phyloP scores from a whole-genome alignment of 2,329 filamentous ascomycete species.

The Diaporthe citri region DNA sequence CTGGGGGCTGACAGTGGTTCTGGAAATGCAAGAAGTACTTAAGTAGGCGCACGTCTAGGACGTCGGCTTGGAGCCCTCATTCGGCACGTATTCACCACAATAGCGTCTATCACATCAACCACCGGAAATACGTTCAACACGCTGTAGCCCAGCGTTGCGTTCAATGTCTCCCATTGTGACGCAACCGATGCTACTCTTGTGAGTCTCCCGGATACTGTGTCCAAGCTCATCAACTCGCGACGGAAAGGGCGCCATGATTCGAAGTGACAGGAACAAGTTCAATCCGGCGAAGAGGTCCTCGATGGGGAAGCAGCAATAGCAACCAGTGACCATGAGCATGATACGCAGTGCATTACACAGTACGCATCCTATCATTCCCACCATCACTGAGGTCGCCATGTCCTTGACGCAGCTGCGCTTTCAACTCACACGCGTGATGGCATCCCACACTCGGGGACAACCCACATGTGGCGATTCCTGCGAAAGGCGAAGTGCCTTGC shows the following conservation, averaged over 20 bases:
- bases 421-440: neutral
- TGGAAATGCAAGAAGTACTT: no score
- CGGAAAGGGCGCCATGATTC: neutral
- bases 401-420: neutral
- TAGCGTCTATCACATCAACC: neutral
- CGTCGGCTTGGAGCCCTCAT: neutral
- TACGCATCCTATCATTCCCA: neutral
- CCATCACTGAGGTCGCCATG: constrained; percentile 9
- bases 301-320: neutral
- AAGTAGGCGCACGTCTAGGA: no score
- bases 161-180: neutral
- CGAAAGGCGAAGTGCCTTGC: neutral
- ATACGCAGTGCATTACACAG: neutral
- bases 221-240: neutral
- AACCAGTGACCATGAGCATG: neutral
- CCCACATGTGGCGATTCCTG: neutral
- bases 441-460: neutral
- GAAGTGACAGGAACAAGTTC: neutral
- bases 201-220: neutral
- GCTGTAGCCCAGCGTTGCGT: neutral
- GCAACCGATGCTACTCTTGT: neutral
- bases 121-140: neutral
- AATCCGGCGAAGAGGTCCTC: neutral
- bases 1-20: neutral
- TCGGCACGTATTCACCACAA: neutral